Evolutionary conservation across 257 asterid genomes (phyloP).

Genomic region (Penstemon barbatus): DNA sequence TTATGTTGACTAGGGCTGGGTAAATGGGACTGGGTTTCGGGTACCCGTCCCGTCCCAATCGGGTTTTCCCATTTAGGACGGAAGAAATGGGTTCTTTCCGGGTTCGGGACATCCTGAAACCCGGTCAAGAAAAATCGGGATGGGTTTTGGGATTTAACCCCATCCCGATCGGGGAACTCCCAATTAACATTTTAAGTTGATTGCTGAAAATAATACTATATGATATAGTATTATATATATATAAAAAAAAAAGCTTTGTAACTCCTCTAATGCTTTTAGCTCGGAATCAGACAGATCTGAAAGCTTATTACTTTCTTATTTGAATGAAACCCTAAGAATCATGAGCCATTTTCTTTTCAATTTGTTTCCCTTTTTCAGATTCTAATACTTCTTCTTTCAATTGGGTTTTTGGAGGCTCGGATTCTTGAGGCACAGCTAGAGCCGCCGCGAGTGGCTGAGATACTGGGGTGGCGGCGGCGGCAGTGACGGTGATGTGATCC

Average conservation of each 20-base stretch:
- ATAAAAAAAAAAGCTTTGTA: slow-evolving; percentile 49
- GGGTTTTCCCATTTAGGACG: too few species aligned
- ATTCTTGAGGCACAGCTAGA: slow-evolving; percentile 34
- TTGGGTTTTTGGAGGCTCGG: slow-evolving; percentile 31
- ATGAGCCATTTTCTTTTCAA: slow-evolving; percentile 44
- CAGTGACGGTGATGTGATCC: slow-evolving; percentile 42
- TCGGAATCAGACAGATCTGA: slow-evolving; percentile 72
- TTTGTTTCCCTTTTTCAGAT: slow-evolving; percentile 30
- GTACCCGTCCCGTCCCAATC: too few species aligned
- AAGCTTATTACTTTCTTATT: slow-evolving; percentile 67
- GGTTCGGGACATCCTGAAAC: too few species aligned
- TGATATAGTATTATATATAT: too few species aligned
- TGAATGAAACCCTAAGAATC: slow-evolving; percentile 55
- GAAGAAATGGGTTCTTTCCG: too few species aligned
- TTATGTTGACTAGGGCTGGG: too few species aligned
- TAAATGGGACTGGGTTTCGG: too few species aligned
- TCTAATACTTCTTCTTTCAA: slow-evolving; percentile 35
- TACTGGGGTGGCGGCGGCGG: slow-evolving; percentile 27
- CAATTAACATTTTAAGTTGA: too few species aligned
- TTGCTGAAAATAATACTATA: too few species aligned
- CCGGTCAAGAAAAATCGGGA: too few species aligned
- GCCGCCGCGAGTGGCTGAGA: slow-evolving; percentile 43
- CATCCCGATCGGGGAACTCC: too few species aligned
- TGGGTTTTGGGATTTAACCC: too few species aligned
- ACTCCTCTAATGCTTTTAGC: slow-evolving; percentile 50